These are phyloP conservation scores for Debaryomycetaceae sp. DNA, from an alignment of 1,139 yeast genomes.

Conservation along the genomic window DNA sequence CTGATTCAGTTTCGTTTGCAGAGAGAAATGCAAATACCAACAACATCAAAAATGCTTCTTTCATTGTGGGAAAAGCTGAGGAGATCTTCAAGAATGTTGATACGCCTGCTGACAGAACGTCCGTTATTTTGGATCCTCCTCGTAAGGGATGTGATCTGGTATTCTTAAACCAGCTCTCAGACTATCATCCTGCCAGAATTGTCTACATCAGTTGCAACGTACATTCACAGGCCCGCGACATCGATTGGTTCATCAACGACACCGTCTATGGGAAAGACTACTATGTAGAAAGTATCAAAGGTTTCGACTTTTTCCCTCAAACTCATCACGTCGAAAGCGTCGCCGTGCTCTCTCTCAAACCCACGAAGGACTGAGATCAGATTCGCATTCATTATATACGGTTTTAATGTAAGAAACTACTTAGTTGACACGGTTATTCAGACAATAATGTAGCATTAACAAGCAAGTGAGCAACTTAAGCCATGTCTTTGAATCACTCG, in stretches of 20 bases:
- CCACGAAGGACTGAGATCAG: background rate
- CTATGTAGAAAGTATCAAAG: conserved; percentile 76
- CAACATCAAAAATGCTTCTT: conserved; percentile 70
- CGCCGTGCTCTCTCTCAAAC: conserved; percentile 57
- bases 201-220: conserved; percentile 96
- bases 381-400: background rate
- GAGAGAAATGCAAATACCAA: conserved; percentile 73
- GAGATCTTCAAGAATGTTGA: conserved; percentile 77
- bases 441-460: background rate
- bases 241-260: conserved; percentile 73
- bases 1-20: conserved; percentile 89
- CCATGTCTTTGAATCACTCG: too few relatives aligned
- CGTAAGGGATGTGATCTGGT: conserved; percentile 93
- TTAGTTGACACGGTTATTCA: background rate
- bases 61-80: conserved; percentile 91
- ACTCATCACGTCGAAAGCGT: conserved; percentile 97
- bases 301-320: conserved; percentile 97
- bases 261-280: conserved; percentile 63
- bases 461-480: too few relatives aligned
- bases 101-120: conserved; percentile 66
- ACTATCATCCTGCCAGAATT: conserved; percentile 76
- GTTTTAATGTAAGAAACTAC: background rate
- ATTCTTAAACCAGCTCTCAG: conserved; percentile 79
- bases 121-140: conserved; percentile 94
- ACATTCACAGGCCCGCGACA: conserved; percentile 93